Percentiles rank a stretch among this genome's conserved stretches.
Evolutionary conservation across 192 early-diverging fungal genomes (phyloP).

Genomic region (Kappamyces sp.): DNA sequence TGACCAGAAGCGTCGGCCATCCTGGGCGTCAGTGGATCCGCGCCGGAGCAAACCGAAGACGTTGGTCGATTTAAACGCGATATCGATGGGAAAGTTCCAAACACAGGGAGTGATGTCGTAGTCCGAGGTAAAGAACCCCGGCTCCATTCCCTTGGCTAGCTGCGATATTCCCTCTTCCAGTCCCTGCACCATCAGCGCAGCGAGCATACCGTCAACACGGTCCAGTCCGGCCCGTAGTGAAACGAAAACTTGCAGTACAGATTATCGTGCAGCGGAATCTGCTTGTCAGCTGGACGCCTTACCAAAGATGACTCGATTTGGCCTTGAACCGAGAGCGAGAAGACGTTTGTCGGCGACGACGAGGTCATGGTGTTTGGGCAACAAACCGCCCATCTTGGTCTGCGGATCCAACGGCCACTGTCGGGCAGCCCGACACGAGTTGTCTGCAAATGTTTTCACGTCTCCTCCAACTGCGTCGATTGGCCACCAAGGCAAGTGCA

Average conservation of each 20-base stretch:
- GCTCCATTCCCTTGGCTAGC: slow-evolving; percentile 23
- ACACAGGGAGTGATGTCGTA: slow-evolving; percentile 36
- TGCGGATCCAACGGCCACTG: too few species aligned
- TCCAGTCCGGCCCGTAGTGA: slow-evolving; percentile 52
- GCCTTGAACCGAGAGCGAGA: slow-evolving; percentile 43
- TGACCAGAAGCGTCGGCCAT: slow-evolving; percentile 53
- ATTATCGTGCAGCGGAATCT: slow-evolving; percentile 53
- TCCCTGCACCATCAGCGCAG: slow-evolving; percentile 23
- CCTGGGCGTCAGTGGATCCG: slow-evolving; percentile 25
- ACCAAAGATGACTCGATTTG: slow-evolving; percentile 57
- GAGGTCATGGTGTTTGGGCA: not conserved
- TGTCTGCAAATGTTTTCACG: too few species aligned
- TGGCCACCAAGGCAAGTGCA: too few species aligned
- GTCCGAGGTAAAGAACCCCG: slow-evolving; percentile 19
- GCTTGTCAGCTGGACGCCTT: slow-evolving; percentile 5
- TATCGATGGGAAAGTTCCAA: slow-evolving; percentile 59
- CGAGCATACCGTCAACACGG: slow-evolving; percentile 31
- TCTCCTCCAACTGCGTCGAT: too few species aligned
- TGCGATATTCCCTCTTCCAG: slow-evolving; percentile 59
- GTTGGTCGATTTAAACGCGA: slow-evolving; percentile 56
- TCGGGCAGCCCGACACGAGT: too few species aligned
- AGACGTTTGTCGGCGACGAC: slow-evolving; percentile 26
- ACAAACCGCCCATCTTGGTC: not conserved
- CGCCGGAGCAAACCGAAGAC: slow-evolving; percentile 34
- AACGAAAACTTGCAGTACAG: slow-evolving; percentile 59